Evolutionary conservation across 345 rosid genomes (phyloP).

Genomic region (Microthlaspi erraticum): DNA sequence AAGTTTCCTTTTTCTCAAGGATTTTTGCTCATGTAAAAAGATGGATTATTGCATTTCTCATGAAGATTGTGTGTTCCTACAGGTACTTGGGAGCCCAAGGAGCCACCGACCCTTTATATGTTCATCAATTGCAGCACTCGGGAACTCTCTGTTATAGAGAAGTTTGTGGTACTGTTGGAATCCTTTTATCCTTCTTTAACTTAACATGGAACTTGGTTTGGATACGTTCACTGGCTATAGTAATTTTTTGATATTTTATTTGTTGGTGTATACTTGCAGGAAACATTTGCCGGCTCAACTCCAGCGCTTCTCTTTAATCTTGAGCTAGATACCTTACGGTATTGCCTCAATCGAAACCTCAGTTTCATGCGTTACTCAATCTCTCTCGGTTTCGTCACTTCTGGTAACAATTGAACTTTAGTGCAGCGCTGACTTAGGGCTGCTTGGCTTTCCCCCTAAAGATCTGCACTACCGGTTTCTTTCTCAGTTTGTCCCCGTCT

Average conservation of each 20-base stretch:
- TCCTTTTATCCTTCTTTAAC: slow-evolving; percentile 26
- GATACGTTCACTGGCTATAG: slow-evolving; percentile 23
- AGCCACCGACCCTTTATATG: slow-evolving; percentile 80
- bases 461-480: slow-evolving; percentile 95
- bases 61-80: slow-evolving; percentile 36
- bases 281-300: slow-evolving; percentile 73
- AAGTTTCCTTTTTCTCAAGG: background rate
- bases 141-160: slow-evolving; percentile 85
- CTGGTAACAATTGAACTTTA: slow-evolving; percentile 38
- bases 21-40: background rate
- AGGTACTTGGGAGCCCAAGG: slow-evolving; percentile 80
- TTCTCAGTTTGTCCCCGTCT: slow-evolving; percentile 82
- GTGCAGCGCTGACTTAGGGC: slow-evolving; percentile 92
- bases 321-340: slow-evolving; percentile 96
- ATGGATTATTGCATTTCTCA: slow-evolving; percentile 9
- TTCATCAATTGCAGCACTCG: slow-evolving; percentile 90
- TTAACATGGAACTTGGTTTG: slow-evolving; percentile 31
- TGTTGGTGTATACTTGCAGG: slow-evolving; percentile 58
- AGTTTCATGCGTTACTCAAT: slow-evolving; percentile 21
- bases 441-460: slow-evolving; percentile 89
- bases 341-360: slow-evolving; percentile 36
- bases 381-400: slow-evolving; percentile 30
- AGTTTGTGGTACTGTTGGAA: slow-evolving; percentile 76
- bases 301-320: slow-evolving; percentile 90
- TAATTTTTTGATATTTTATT: slow-evolving; percentile 5